These are phyloP conservation scores for Diutina catenulata DNA, from an alignment of 1,139 yeast species.

Conservation along the genomic window DNA sequence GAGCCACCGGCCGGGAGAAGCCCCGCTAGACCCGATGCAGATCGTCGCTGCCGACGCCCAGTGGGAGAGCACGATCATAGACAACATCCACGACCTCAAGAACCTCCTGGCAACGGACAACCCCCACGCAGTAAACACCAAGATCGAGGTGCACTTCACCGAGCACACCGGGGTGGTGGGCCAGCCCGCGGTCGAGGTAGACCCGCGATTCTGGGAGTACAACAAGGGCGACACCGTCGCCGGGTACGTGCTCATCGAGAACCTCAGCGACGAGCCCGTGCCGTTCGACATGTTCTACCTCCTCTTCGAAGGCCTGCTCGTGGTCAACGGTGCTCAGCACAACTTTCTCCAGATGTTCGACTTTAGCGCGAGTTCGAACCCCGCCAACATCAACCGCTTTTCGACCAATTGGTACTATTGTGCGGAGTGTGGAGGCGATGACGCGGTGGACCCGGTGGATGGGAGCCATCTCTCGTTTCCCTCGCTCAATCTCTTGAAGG, in stretches of 20 bases:
- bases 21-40: not conserved
- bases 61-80: constrained; percentile 30
- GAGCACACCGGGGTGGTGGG: constrained; percentile 24
- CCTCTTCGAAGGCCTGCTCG: constrained; percentile 38
- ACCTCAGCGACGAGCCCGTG: constrained; percentile 25
- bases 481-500: constrained; percentile 10
- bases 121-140: constrained; percentile 16
- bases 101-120: constrained; percentile 22
- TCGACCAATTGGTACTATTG: constrained; percentile 14
- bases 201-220: constrained; percentile 29
- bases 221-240: constrained; percentile 43
- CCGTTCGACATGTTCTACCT: constrained; percentile 49
- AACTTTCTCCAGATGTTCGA: constrained; percentile 34
- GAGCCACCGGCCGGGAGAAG: not conserved
- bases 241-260: constrained; percentile 39
- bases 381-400: constrained; percentile 21
- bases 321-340: constrained; percentile 12
- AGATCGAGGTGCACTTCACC: constrained; percentile 22
- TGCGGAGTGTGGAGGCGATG: constrained; percentile 11
- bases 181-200: constrained; percentile 18
- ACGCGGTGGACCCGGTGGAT: constrained; percentile 17
- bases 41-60: constrained; percentile 24
- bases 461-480: constrained; percentile 12
- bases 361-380: constrained; percentile 28
- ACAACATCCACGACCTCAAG: constrained; percentile 24